phyloP scores from a whole-genome alignment of 2,329 filamentous ascomycete species.

The Rhynchosporium secalis region DNA sequence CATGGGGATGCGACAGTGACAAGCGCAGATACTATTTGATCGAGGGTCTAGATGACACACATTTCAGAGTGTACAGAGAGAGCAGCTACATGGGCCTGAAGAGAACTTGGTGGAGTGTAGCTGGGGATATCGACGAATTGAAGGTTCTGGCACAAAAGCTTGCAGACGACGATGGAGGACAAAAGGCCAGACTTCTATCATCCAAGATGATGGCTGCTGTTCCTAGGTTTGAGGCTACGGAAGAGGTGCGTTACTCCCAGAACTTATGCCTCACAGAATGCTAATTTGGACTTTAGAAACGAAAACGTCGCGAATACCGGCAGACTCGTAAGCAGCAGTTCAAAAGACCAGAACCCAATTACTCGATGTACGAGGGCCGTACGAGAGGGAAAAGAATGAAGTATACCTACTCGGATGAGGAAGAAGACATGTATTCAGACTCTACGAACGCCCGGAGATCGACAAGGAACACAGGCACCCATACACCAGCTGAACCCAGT shows the following conservation, averaged over 20 bases:
- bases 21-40: constrained; percentile 92
- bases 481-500: constrained; percentile 68
- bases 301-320: constrained; percentile 88
- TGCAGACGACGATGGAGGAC: constrained; percentile 72
- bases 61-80: constrained; percentile 91
- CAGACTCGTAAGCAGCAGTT: constrained; percentile 74
- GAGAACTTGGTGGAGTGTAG: constrained; percentile 88
- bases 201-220: constrained; percentile 77
- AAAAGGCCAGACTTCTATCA: constrained; percentile 75
- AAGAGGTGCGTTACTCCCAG: constrained; percentile 65
- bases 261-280: background rate
- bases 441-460: constrained; percentile 64
- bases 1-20: constrained; percentile 86
- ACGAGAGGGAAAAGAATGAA: constrained; percentile 95
- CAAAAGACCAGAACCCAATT: constrained; percentile 80
- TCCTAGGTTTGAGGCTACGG: constrained; percentile 87
- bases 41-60: constrained; percentile 90
- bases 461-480: constrained; percentile 70
- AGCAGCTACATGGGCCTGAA: constrained; percentile 78
- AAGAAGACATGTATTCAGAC: constrained; percentile 67
- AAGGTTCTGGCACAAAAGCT: constrained; percentile 74
- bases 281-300: constrained; percentile 63
- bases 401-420: constrained; percentile 93
- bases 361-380: constrained; percentile 92
- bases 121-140: constrained; percentile 86